Percentiles rank a stretch among this genome's conserved stretches.
Evolutionary conservation across 805 yeast species (phyloP).

Genomic region (Candida verbasci): DNA sequence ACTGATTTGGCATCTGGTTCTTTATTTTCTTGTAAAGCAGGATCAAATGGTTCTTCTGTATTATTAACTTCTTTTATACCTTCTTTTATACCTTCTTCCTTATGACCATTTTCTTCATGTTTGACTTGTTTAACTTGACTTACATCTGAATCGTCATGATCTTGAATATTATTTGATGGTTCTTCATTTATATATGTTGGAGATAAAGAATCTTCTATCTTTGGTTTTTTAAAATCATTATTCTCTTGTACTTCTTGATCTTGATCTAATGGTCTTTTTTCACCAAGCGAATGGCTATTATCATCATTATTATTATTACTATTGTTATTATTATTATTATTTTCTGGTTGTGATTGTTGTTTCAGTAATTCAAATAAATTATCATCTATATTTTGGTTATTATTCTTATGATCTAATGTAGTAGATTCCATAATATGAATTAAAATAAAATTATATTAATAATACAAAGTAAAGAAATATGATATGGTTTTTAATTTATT

Average conservation of each 20-base stretch:
- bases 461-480: too few species aligned
- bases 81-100: not conserved
- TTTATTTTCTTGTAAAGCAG: constrained; percentile 6
- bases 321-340: not conserved
- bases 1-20: not conserved
- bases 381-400: too few species aligned
- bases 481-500: too few species aligned
- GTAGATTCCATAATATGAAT: too few species aligned
- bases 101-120: constrained; percentile 12
- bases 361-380: too few species aligned
- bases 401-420: too few species aligned
- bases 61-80: not conserved
- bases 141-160: not conserved
- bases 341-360: not conserved
- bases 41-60: constrained; percentile 1
- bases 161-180: not conserved
- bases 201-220: not conserved
- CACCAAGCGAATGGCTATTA: not conserved
- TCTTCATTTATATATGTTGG: not conserved
- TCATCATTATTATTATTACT: not conserved
- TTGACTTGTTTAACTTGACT: not conserved
- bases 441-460: too few species aligned
- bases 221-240: not conserved
- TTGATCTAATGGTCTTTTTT: not conserved
- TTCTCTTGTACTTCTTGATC: not conserved